These are phyloP conservation scores for Dalechampia spathulata DNA, from an alignment of 441 rosid genomes.

Conservation along the genomic window DNA sequence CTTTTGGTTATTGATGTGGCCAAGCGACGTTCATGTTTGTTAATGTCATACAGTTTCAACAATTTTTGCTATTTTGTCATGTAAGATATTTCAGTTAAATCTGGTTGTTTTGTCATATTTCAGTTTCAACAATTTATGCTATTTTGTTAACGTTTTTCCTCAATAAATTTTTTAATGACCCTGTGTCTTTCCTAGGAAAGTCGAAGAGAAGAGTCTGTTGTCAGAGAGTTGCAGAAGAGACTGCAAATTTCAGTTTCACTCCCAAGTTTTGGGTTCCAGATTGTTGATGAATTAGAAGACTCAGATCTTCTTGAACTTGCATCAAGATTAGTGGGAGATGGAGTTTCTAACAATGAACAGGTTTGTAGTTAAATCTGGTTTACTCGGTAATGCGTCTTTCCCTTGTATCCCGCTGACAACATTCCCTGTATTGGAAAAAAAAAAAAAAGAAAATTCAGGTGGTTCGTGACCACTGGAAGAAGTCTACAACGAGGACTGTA, in stretches of 20 bases:
- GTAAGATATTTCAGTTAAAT: too few species aligned
- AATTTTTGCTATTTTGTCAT: too few species aligned
- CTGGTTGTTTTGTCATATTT: too few species aligned
- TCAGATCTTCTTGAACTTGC: conserved; percentile 73
- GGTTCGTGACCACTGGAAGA: conserved; percentile 79
- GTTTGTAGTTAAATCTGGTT: conserved; percentile 25
- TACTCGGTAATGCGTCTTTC: conserved; percentile 8
- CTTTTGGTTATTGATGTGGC: too few species aligned
- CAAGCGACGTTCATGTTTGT: too few species aligned
- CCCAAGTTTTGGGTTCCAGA: conserved; percentile 36
- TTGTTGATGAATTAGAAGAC: conserved; percentile 66
- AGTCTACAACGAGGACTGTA: conserved; percentile 43
- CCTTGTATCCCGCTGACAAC: conserved; percentile 14
- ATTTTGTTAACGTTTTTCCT: neutral
- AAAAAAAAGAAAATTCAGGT: conserved; percentile 47
- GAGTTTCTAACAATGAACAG: conserved; percentile 35
- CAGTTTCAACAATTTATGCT: too few species aligned
- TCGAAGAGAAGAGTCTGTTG: conserved; percentile 37
- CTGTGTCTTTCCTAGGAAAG: conserved; percentile 42
- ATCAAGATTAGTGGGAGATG: conserved; percentile 39
- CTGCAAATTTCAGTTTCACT: conserved; percentile 49
- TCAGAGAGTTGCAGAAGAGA: conserved; percentile 58
- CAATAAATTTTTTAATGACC: neutral
- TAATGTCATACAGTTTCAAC: too few species aligned
- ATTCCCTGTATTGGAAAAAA: conserved; percentile 11